These are phyloP conservation scores for Pulveroboletus sp. DNA, from an alignment of 768 basidiomycete genomes.

Conservation along the genomic window DNA sequence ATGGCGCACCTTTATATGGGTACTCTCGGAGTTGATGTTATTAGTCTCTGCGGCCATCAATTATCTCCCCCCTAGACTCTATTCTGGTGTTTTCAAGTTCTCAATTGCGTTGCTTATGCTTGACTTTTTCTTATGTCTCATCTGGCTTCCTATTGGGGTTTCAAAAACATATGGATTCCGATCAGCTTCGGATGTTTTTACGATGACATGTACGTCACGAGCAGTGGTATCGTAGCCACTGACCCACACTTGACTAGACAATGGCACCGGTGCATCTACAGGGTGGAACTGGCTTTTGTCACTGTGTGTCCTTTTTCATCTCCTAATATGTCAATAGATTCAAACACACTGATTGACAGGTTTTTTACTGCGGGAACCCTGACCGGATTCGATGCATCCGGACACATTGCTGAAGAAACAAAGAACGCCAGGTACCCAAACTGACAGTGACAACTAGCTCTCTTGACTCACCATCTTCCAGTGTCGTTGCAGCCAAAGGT, in stretches of 20 bases:
- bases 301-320: conserved; percentile 48
- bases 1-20: conserved; percentile 87
- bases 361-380: conserved; percentile 85
- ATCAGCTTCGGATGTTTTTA: conserved; percentile 80
- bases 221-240: conserved; percentile 18
- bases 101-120: conserved; percentile 73
- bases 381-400: conserved; percentile 89
- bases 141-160: conserved; percentile 93
- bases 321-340: background rate
- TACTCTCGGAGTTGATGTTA: conserved; percentile 70
- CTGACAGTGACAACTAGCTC: background rate
- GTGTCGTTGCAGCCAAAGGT: conserved; percentile 78
- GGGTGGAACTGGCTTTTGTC: conserved; percentile 93
- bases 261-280: conserved; percentile 82
- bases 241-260: conserved; percentile 48
- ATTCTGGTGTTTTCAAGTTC: conserved; percentile 75
- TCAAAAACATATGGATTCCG: conserved; percentile 88
- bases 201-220: conserved; percentile 62
- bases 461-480: conserved; percentile 23
- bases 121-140: conserved; percentile 84
- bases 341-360: conserved; percentile 51
- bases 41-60: conserved; percentile 77
- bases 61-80: conserved; percentile 74
- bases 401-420: conserved; percentile 87
- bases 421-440: conserved; percentile 63